Evolutionary conservation across 768 basidiomycete species (phyloP).

Genomic region (Amanita polypyramis): DNA sequence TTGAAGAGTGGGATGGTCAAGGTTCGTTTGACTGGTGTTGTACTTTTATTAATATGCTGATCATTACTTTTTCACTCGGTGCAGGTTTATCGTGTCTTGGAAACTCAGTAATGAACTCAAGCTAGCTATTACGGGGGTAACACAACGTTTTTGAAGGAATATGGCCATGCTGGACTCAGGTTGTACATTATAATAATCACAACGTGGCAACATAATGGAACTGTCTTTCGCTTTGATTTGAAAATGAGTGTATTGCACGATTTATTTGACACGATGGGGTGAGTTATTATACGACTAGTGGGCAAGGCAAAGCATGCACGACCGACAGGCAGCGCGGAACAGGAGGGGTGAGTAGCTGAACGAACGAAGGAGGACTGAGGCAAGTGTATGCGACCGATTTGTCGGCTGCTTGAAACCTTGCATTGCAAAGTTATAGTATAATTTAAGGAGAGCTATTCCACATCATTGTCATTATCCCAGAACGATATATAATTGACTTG

Average conservation of each 20-base stretch:
- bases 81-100: constrained; percentile 32
- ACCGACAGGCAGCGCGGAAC: neutral
- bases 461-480: neutral
- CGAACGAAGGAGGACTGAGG: neutral
- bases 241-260: constrained; percentile 1
- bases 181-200: neutral
- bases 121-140: too few relatives aligned
- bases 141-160: too few relatives aligned
- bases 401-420: neutral
- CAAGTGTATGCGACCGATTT: neutral
- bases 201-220: neutral
- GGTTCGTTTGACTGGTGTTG: constrained; percentile 26
- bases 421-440: neutral
- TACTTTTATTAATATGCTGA: neutral
- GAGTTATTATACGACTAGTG: too few relatives aligned
- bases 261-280: neutral
- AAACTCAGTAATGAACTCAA: constrained; percentile 12
- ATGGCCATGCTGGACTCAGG: too few relatives aligned
- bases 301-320: neutral
- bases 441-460: neutral
- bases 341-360: too few relatives aligned
- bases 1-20: constrained; percentile 77
- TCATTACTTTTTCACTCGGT: neutral
- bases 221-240: neutral
- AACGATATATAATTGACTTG: neutral